Base-by-base conservation (phyloP, 225 moss, liverwort and hornwort genomes). In the Straminergon stramineum region DNA sequence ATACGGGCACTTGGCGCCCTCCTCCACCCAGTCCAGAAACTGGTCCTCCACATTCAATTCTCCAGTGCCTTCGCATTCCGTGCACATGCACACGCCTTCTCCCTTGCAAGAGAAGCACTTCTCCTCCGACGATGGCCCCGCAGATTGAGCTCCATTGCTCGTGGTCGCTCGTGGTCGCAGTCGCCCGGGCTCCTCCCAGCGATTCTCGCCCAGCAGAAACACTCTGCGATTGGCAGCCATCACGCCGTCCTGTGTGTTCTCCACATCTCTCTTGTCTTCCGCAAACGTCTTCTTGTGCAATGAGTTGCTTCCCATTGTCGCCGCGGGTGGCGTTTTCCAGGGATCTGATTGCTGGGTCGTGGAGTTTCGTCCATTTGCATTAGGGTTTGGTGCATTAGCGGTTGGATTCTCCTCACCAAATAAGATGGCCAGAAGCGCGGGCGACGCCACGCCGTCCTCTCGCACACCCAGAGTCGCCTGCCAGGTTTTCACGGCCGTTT, bases 41-140 rank as follows among this genome's bases (percentile, higher is more conserved):
- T 95, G 97, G 76, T 97, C 99, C 92, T 99, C 97, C 62, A 97
- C 97, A 87, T 99, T 99, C 91, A 99, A 83, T 24, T 97, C 97
- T 34, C 99, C 99, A 3, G 97, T 97, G 84, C 99, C 99, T 86
- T 99, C 99, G 82, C 99, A 99, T 67, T 99, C 99, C 83, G 93
- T 97, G 94, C 99, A 99, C 87, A 99, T 90, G 90, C 92, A 95
- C 55, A 93, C 88, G 55, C 94, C 94, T 60, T 92, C 94, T n/a
- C 97, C 99, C 87, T 94, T 93, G 90, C 99, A 99, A 5, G 91
- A 92, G 86, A 97, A 97, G 86, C 99, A 99, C 62, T 89, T 94
- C 84, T 91, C 87, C 39, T 52, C 41, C 58, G 39, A 17, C 69
- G 32, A 43, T 31, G 43, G 20, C 5, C 56, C 45, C 70, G 79